Evolutionary conservation across 441 rosid genomes (phyloP), one percentile per base, ranked within the genome.

Genomic region (Pelargonium australe): DNA sequence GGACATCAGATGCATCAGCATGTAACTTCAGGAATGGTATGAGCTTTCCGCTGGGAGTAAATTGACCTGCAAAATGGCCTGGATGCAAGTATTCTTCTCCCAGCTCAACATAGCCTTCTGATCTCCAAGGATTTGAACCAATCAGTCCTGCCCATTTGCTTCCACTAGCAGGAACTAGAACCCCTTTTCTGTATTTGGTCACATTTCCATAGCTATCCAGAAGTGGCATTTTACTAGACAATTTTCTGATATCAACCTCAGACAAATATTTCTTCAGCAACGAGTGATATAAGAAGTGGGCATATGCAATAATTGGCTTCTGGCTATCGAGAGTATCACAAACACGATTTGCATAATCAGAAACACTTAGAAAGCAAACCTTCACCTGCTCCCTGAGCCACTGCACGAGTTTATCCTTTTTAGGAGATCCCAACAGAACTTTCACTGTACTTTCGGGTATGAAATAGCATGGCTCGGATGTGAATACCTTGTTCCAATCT

Each of bases 91-190:
- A 90, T n/a, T 83, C 89, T 80, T 83, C 88, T 20, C 73, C 77
- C 0, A 90, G 68, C 74, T 86, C 89, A n/a, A 86, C 65, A 40
- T 70, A 86, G 11, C 80, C 83, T 2, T 73, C 78, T n/a, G 44
- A 51, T 20, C 76, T 83, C 92, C 92, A 85, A 0, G 84, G 88
- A 47, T 81, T 86, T 4, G 91, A 85, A 20, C 70, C 82, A 60
- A 80, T 68, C 64, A 86, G 51, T 64, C 80, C 68, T 2, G 73
- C 77, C 96, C 95, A 90, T 72, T 85, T 85, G 79, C 92, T 86
- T 43, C 64, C 87, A 7, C 73, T 80, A 66, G 86, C 92, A 6
- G 91, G 91, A 34, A 88, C 87, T 72, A 90, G 91, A 78, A 83
- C 81, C 0, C 78, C 83, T 1, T 5, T 43, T 25, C 80, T 60